phyloP scores from a whole-genome alignment of 108 stramenopile species.

The Conticribra guillardii region DNA sequence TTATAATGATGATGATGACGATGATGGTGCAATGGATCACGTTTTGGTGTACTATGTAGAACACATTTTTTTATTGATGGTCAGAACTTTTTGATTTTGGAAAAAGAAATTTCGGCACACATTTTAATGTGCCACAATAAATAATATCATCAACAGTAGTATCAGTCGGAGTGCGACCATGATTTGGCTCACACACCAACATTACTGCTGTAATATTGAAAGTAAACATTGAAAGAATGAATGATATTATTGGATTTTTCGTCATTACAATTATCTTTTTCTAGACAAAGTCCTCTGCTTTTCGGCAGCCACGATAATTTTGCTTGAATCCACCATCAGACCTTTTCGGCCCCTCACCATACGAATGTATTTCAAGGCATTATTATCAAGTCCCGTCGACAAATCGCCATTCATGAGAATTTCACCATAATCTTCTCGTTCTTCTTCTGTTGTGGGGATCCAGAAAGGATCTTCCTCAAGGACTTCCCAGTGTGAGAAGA shows the following conservation, averaged over 20 bases:
- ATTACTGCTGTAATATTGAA: too few species aligned
- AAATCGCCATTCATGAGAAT: conserved; percentile 75
- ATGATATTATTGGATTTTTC: background rate
- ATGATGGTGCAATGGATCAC: too few species aligned
- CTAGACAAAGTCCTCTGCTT: conserved; percentile 91
- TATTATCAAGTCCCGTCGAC: conserved; percentile 85
- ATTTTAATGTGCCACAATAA: too few species aligned
- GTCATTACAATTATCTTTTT: conserved; percentile 55
- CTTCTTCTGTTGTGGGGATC: conserved; percentile 90
- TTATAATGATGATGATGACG: too few species aligned
- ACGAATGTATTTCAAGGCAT: conserved; percentile 83
- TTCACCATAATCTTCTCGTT: conserved; percentile 92
- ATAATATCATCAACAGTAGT: too few species aligned
- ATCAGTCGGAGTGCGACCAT: too few species aligned
- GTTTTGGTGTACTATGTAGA: too few species aligned
- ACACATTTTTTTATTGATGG: too few species aligned
- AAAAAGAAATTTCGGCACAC: too few species aligned
- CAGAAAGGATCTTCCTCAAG: conserved; percentile 93
- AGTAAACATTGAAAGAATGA: too few species aligned
- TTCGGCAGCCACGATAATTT: conserved; percentile 89
- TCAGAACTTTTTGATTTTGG: too few species aligned
- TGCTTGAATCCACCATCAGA: conserved; percentile 80
- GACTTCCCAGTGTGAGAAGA: conserved; percentile 85
- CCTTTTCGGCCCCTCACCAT: conserved; percentile 87
- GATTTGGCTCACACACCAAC: too few species aligned